Conservation (phyloP, 1,284 basidiomycete species). For the Malassezia sympodialis region DNA sequence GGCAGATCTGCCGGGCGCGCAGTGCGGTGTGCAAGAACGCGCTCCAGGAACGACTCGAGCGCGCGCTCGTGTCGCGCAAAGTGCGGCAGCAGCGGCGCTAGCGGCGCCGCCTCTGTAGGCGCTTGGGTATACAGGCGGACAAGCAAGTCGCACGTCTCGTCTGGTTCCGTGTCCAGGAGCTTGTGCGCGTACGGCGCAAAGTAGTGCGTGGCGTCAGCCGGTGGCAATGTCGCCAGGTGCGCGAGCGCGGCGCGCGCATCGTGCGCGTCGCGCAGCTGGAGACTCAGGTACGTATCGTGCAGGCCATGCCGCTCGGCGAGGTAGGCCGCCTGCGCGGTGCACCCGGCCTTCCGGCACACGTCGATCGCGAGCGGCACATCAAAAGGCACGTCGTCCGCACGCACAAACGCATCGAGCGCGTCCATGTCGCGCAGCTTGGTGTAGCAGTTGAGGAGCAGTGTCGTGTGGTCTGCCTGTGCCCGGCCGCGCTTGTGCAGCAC, state of each 20-base stretch:
- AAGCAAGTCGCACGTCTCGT: slow-evolving; percentile 77
- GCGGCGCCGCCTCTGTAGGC: slow-evolving; percentile 57
- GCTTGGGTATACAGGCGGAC: slow-evolving; percentile 50
- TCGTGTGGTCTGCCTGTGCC: slow-evolving; percentile 93
- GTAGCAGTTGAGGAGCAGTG: slow-evolving; percentile 65
- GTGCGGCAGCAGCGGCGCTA: slow-evolving; percentile 79
- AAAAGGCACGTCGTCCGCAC: slow-evolving; percentile 60
- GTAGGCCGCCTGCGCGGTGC: slow-evolving; percentile 87
- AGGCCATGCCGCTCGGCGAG: slow-evolving; percentile 80
- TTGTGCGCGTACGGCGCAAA: slow-evolving; percentile 46
- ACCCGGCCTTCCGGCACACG: slow-evolving; percentile 90
- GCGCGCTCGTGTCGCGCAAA: slow-evolving; percentile 79
- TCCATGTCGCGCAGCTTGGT: slow-evolving; percentile 87
- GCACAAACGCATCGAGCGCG: slow-evolving; percentile 78
- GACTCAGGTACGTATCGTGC: slow-evolving; percentile 84
- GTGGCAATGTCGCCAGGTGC: slow-evolving; percentile 68
- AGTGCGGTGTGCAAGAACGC: slow-evolving; percentile 51
- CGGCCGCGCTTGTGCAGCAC: slow-evolving; percentile 78
- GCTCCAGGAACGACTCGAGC: slow-evolving; percentile 80
- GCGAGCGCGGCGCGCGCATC: slow-evolving; percentile 70
- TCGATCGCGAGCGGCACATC: slow-evolving; percentile 93
- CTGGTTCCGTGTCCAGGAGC: slow-evolving; percentile 68
- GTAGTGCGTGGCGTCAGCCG: slow-evolving; percentile 53
- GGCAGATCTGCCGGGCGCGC: slow-evolving; percentile 11
- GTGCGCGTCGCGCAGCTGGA: slow-evolving; percentile 83